Percentiles rank a stretch among this genome's conserved stretches.
These are phyloP conservation scores for Corchorus olitorius DNA, from an alignment of 345 rosid genomes.

Conservation along the genomic window DNA sequence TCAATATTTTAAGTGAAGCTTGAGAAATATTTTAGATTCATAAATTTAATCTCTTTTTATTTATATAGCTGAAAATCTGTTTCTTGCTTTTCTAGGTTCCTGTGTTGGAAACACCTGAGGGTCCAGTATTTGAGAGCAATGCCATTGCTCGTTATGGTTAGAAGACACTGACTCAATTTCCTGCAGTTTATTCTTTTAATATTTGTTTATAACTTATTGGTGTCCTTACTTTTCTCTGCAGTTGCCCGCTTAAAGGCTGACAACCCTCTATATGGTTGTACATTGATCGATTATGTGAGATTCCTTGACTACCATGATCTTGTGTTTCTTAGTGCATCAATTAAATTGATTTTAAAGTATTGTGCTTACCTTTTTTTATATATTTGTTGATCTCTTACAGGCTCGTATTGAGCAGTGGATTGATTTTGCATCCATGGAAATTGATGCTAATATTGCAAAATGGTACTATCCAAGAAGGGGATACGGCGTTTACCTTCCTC, in stretches of 20 bases:
- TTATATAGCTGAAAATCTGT: neutral
- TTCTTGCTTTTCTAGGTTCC: constrained; percentile 57
- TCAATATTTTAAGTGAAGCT: neutral
- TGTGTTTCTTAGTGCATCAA: neutral
- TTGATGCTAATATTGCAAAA: constrained; percentile 57
- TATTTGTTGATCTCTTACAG: constrained; percentile 36
- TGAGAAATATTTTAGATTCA: neutral
- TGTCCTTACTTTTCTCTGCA: constrained; percentile 28
- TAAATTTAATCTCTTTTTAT: neutral
- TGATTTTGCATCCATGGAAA: constrained; percentile 76
- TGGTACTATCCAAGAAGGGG: constrained; percentile 79
- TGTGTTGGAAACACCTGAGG: constrained; percentile 93
- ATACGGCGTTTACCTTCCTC: constrained; percentile 58
- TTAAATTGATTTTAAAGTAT: neutral
- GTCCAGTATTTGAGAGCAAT: constrained; percentile 92
- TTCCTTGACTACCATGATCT: neutral
- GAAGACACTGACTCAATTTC: constrained; percentile 9
- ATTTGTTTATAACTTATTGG: constrained; percentile 1
- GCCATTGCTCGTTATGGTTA: constrained; percentile 92
- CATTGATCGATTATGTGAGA: constrained; percentile 75
- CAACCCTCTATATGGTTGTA: constrained; percentile 62
- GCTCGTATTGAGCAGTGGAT: constrained; percentile 95
- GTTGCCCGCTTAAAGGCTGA: constrained; percentile 74
- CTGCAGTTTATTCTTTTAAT: neutral
- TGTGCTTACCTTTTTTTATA: constrained; percentile 14